Percentiles rank a stretch among this genome's conserved stretches.
phyloP scores from a whole-genome alignment of 805 yeast genomes.

The Tetrapisispora fleetii region DNA sequence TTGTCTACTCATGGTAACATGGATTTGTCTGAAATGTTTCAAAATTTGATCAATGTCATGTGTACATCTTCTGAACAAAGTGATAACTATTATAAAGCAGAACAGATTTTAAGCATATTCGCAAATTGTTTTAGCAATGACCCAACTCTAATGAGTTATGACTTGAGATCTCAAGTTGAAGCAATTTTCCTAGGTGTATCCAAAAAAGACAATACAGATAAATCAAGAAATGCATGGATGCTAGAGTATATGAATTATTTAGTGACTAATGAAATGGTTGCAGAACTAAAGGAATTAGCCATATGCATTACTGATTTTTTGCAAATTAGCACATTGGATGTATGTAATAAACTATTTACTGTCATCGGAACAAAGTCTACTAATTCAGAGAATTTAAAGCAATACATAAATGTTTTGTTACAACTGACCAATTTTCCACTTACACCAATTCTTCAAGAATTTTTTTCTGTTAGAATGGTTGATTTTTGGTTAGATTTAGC shows the following conservation, averaged over 20 bases:
- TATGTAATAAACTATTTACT: conserved; percentile 27
- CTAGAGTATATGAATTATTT: conserved; percentile 27
- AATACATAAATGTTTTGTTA: conserved; percentile 40
- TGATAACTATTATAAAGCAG: conserved; percentile 20
- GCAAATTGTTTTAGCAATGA: conserved; percentile 24
- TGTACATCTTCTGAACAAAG: conserved; percentile 18
- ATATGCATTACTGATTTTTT: conserved; percentile 26
- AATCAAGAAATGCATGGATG: conserved; percentile 25
- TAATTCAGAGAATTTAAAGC: conserved; percentile 12
- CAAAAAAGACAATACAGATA: conserved; percentile 13
- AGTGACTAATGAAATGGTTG: conserved; percentile 23
- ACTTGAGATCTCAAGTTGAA: conserved; percentile 24
- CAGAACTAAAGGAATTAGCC: conserved; percentile 27
- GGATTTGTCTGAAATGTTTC: conserved; percentile 25
- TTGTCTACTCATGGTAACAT: conserved; percentile 19
- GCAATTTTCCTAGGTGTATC: conserved; percentile 25
- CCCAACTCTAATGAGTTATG: conserved; percentile 23
- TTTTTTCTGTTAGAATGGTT: conserved; percentile 43
- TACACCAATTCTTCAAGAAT: conserved; percentile 49
- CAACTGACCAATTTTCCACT: conserved; percentile 49
- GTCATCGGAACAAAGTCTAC: conserved; percentile 8
- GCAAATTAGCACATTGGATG: conserved; percentile 24
- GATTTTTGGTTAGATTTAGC: conserved; percentile 63
- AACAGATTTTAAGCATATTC: conserved; percentile 19
- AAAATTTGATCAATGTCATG: conserved; percentile 23